Evolutionary conservation across 164 flowering plant species (phyloP), one percentile per base, ranked within the genome.

Genomic region (grape (Vitis vinifera)): DNA sequence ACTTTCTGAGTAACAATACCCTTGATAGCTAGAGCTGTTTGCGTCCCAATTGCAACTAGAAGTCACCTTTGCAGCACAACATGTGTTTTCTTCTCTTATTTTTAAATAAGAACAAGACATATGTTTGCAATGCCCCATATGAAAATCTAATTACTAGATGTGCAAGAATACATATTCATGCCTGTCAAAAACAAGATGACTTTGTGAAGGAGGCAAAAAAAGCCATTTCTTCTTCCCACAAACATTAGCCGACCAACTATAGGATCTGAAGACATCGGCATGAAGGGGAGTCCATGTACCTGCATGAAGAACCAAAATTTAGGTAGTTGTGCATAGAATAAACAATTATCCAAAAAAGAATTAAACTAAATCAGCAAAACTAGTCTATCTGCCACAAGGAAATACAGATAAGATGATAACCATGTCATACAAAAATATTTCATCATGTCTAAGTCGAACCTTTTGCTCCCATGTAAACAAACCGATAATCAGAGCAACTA

Each of bases 201-300:
- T 68, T 65, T 93, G 99, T 66, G 83, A 79, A 70, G 99, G 97
- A 69, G 97, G 74, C 59, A 93, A 78, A 75, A 95, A 87, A 80
- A 81, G 80, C 99, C 99, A 93, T 58, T 76, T 71, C 77, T 95
- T 95, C 86, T 73, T 83, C 65, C 99, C 99, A 79, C 98, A 93
- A 14, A 93, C 89, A 79, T 95, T 95, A 62, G 99, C 98, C 51
- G 99, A 95, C 99, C 98, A 93, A 79, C 98, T 95, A 74, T 91
- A 91, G 13, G 99, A 95, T 79, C 93, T 83, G 76, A 95, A 95
- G 71, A 95, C 99, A 83, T 95, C 99, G 71, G 98, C 99, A 84
- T 95, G 99, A 62, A 95, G 86, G 73, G 99, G 98, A 66, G 99
- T 95, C 99, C 99, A 95, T 68, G 99, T 87, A 70, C 99, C 99